Evolutionary conservation across 2,329 filamentous ascomycete species (phyloP), one percentile per base, ranked within the genome.

Genomic region (Taxawa tesnikishii): DNA sequence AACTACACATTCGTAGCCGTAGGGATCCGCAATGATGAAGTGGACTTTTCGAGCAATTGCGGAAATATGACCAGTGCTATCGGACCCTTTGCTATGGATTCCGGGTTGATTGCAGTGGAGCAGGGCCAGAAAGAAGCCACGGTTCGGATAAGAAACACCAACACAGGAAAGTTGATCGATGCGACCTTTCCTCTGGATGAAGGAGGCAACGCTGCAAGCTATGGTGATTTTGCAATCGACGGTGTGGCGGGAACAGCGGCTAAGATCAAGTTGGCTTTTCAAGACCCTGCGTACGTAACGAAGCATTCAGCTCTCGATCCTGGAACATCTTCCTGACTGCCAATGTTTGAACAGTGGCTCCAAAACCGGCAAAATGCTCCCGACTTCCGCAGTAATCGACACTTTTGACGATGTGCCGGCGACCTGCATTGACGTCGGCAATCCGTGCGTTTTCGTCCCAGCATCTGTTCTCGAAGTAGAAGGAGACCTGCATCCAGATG

Each of bases 1-100:
- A 73, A 80, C 37, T 83, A 78, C 46, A 83, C 78, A 0, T 84
- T 84, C 48, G 70, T 78, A 2, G 73, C 76, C 25, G 59, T 83
- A 5, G 77, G 78, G 3, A 68, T 83, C 32, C 67, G 67, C 32
- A 65, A 76, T 42, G 58, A 59, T 4, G 55, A 60, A 18, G 63
- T 83, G 3, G 79, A 83, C 45, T 67, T 72, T 44, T 72, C 74
- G 0, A 73, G 77, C 15, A 84, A 83, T 44, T 83, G 79, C 48
- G 79, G 79, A 11, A 83, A 83, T 49, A 79, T 84, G 75, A 72
- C 64, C 5, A 65, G 69, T 25, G 67, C 73, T 0, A 67, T 83
- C 28, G 80, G 78, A 0, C 78, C 79, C 0, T 76, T 71, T 46
- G 73, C 73, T 3, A 58, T 75, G 48, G 56, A 83, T 55, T 51